phyloP scores from a whole-genome alignment of 1,284 basidiomycete species.

The Sporisorium graminicola region DNA sequence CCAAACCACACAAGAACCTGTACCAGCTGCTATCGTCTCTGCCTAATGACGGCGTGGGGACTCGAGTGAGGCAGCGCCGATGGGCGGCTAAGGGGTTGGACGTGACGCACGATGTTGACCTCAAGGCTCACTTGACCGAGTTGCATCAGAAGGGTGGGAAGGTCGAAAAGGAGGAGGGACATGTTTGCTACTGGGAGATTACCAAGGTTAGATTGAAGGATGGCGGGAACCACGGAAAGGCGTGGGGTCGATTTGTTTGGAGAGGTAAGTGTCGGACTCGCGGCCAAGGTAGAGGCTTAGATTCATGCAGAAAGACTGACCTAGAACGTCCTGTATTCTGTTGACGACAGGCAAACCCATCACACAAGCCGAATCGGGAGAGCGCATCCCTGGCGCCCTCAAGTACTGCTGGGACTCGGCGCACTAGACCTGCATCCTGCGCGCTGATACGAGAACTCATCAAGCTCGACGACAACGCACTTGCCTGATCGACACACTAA shows the following conservation, averaged over 20 bases:
- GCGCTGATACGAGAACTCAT: neutral
- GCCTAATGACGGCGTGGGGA: constrained; percentile 53
- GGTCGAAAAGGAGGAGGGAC: constrained; percentile 20
- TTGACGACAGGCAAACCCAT: constrained; percentile 40
- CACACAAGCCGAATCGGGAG: constrained; percentile 27
- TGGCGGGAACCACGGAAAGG: constrained; percentile 57
- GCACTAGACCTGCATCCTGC: constrained; percentile 1
- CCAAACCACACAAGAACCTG: constrained; percentile 48
- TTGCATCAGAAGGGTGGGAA: constrained; percentile 9
- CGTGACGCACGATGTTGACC: constrained; percentile 15
- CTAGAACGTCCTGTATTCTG: neutral
- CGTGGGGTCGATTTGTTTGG: constrained; percentile 56
- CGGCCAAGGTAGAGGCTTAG: neutral
- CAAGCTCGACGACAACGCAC: neutral
- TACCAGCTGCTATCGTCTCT: constrained; percentile 52
- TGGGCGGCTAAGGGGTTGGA: constrained; percentile 56
- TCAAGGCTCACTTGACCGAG: constrained; percentile 24
- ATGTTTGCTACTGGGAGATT: constrained; percentile 55
- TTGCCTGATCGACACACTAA: neutral
- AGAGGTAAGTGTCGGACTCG: constrained; percentile 45
- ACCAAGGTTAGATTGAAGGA: constrained; percentile 55
- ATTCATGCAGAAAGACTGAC: neutral
- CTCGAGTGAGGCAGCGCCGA: constrained; percentile 36
- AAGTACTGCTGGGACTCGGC: constrained; percentile 53
- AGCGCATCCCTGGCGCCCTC: constrained; percentile 53